A percentile compares a stretch with the other conserved stretches of the same genome.
Evolutionary conservation across 75 land plant species (phyloP).

Genomic region (Picea glauca): DNA sequence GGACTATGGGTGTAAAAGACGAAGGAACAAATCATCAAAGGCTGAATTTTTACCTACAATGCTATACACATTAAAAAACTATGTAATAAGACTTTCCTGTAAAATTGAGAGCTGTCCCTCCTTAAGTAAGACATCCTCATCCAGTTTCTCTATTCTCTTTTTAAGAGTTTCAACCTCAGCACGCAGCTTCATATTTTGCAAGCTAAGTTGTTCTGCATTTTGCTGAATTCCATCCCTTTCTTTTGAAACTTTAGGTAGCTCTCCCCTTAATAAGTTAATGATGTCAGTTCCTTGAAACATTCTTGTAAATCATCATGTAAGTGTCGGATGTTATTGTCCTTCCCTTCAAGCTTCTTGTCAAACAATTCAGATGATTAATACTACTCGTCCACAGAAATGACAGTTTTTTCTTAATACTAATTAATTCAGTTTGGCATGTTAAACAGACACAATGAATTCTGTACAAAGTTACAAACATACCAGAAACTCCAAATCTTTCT

Average conservation of each 20-base stretch:
- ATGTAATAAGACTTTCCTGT: conserved; percentile 26
- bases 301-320: conserved; percentile 44
- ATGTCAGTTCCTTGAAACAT: conserved; percentile 36
- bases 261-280: conserved; percentile 30
- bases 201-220: conserved; percentile 70
- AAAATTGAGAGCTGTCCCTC: conserved; percentile 86
- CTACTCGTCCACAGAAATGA: not conserved
- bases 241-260: conserved; percentile 39
- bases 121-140: conserved; percentile 74
- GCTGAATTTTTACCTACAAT: no score
- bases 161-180: conserved; percentile 49
- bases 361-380: conserved; percentile 1
- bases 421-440: no score
- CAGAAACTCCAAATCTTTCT: conserved; percentile 37
- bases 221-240: conserved; percentile 81
- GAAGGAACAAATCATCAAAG: not conserved
- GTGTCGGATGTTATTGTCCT: conserved; percentile 44
- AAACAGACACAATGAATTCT: not conserved
- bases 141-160: conserved; percentile 72
- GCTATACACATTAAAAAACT: not conserved
- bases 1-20: not conserved
- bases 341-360: conserved; percentile 31
- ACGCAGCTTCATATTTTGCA: conserved; percentile 68
- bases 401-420: not conserved
- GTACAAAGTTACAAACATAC: conserved; percentile 9